A percentile compares a stretch with the other conserved stretches of the same genome.
Conservation (phyloP, 768 basidiomycete species). For the Pholiota molesta region DNA sequence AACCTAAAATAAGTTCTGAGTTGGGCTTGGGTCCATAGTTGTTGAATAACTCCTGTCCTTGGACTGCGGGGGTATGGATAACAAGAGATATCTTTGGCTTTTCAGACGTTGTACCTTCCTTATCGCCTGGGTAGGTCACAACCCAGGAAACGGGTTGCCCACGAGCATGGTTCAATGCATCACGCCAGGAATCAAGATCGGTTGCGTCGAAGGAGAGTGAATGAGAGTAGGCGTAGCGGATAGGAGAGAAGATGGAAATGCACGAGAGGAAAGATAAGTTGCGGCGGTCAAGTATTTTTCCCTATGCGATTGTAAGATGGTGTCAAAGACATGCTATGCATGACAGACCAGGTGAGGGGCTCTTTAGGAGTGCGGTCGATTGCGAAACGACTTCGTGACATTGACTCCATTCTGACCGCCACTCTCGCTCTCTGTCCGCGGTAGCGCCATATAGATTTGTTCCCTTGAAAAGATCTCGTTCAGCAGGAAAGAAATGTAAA, state of each 20-base stretch:
- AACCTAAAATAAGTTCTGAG: constrained; percentile 86
- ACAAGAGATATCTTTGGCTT: constrained; percentile 62
- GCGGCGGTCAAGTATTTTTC: constrained; percentile 69
- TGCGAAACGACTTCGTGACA: constrained; percentile 47
- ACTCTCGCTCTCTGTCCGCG: constrained; percentile 60
- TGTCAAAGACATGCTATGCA: constrained; percentile 7
- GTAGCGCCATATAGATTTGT: constrained; percentile 85
- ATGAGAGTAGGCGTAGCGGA: constrained; percentile 56
- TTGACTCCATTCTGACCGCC: constrained; percentile 63
- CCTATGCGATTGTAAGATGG: constrained; percentile 44
- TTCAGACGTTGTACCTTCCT: constrained; percentile 3
- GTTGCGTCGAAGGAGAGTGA: constrained; percentile 56
- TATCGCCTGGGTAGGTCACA: constrained; percentile 42
- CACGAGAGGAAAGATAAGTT: constrained; percentile 84
- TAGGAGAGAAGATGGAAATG: constrained; percentile 86
- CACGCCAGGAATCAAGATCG: constrained; percentile 88
- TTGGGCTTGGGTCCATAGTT: constrained; percentile 95
- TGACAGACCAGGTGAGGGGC: constrained; percentile 67
- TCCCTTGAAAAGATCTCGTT: constrained; percentile 70
- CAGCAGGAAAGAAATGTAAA: constrained; percentile 65
- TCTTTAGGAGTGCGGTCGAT: constrained; percentile 44
- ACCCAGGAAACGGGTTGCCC: constrained; percentile 85
- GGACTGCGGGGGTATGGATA: constrained; percentile 43
- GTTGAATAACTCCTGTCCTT: constrained; percentile 73
- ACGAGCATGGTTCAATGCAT: constrained; percentile 84